Conservation (phyloP, 2,329 filamentous ascomycete genomes). For the Colletotrichum limetticola region DNA sequence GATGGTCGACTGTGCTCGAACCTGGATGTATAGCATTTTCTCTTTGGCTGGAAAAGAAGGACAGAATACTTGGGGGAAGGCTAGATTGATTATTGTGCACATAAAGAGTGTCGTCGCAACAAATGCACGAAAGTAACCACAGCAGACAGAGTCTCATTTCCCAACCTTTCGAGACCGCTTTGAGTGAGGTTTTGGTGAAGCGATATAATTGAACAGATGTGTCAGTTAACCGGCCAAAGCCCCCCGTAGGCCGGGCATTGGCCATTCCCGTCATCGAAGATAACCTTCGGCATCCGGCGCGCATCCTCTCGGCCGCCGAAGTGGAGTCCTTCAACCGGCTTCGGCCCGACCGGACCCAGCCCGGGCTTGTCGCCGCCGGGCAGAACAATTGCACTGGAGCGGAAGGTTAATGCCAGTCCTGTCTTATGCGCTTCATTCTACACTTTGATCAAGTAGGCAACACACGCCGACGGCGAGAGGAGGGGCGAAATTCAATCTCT, state of each 20-base stretch:
- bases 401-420: too few species aligned
- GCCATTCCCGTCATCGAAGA: neutral
- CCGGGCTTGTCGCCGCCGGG: neutral
- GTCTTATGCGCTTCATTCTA: too few species aligned
- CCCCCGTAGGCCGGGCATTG: neutral
- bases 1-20: neutral
- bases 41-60: neutral
- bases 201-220: neutral
- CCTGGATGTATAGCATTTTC: constrained; percentile 20
- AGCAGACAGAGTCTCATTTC: neutral
- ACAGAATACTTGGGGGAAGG: neutral
- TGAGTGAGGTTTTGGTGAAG: neutral
- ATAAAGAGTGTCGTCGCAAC: neutral
- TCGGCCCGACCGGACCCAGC: too few species aligned
- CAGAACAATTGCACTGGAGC: neutral
- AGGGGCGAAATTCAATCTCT: neutral
- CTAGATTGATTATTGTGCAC: neutral
- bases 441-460: neutral
- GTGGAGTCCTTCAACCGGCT: neutral
- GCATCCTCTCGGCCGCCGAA: neutral
- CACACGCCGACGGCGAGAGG: neutral
- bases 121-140: neutral
- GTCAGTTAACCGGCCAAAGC: neutral
- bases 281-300: neutral
- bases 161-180: neutral